A percentile compares a stretch with the other conserved stretches of the same genome.
Evolutionary conservation across 2,329 filamentous ascomycete genomes (phyloP).

Genomic region (Ciborinia camelliae): DNA sequence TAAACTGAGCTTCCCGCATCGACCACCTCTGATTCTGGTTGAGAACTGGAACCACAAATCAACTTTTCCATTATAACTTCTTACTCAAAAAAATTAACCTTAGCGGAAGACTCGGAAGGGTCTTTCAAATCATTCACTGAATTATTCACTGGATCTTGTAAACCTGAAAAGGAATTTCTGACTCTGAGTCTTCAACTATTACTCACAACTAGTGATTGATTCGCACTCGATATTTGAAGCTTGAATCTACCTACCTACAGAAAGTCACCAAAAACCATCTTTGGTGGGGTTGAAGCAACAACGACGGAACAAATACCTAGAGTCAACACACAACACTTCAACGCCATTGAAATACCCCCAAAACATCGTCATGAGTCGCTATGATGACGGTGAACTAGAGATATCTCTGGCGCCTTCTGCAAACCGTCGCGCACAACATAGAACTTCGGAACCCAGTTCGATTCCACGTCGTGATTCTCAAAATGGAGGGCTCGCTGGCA

Average conservation of each 20-base stretch:
- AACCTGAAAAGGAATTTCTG: not conserved
- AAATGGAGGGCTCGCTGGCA: constrained; percentile 27
- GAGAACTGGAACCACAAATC: constrained; percentile 8
- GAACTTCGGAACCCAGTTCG: constrained; percentile 36
- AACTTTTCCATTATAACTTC: not conserved
- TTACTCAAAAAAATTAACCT: not conserved
- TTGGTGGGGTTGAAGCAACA: constrained; percentile 17
- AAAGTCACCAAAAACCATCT: constrained; percentile 12
- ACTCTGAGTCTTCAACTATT: not conserved
- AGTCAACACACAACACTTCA: not conserved
- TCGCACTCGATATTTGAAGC: not conserved
- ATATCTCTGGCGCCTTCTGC: constrained; percentile 68
- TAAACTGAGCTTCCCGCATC: constrained; percentile 12
- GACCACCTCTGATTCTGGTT: constrained; percentile 8
- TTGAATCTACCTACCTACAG: not conserved
- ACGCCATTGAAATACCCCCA: not conserved
- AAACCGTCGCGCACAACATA: constrained; percentile 51
- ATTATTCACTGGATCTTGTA: not conserved
- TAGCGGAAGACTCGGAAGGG: not conserved
- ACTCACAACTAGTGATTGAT: not conserved
- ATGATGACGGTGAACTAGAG: constrained; percentile 80
- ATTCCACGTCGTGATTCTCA: constrained; percentile 27
- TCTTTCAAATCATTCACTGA: not conserved
- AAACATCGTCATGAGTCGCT: constrained; percentile 36
- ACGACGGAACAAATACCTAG: constrained; percentile 6